Conservation (phyloP, 352 stramenopile species). For the Blastocystis sp. region DNA sequence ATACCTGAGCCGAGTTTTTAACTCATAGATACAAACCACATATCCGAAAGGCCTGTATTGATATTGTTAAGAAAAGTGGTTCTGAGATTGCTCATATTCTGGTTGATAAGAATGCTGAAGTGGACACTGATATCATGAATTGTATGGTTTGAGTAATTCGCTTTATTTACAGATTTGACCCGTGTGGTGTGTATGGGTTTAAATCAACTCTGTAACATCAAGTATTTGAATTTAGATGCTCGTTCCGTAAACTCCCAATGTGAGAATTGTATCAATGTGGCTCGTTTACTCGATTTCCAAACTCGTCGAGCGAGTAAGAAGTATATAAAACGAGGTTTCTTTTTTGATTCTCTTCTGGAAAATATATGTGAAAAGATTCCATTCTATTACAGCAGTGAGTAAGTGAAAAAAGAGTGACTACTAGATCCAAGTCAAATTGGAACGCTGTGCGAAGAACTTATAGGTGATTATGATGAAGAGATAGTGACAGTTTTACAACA, state of each 20-base stretch:
- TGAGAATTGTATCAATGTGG: conserved; percentile 57
- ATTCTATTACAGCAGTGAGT: conserved; percentile 38
- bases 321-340: conserved; percentile 46
- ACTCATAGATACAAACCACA: conserved; percentile 51
- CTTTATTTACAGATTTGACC: conserved; percentile 16
- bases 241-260: conserved; percentile 39
- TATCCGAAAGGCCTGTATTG: conserved; percentile 52
- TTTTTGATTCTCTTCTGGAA: conserved; percentile 53
- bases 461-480: conserved; percentile 52
- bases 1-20: not conserved
- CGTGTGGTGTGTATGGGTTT: conserved; percentile 66
- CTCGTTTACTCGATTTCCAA: conserved; percentile 49
- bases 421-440: conserved; percentile 55
- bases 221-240: conserved; percentile 58
- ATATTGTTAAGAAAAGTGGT: conserved; percentile 32
- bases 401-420: not conserved
- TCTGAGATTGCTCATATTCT: conserved; percentile 56
- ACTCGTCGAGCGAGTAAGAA: conserved; percentile 47
- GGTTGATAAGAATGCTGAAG: conserved; percentile 59
- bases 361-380: conserved; percentile 55
- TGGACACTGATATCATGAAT: conserved; percentile 68
- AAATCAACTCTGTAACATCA: conserved; percentile 52
- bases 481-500: conserved; percentile 6
- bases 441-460: conserved; percentile 36
- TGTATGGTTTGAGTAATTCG: not conserved